A percentile compares a stretch with the other conserved stretches of the same genome.
Evolutionary conservation across 1,139 yeast genomes (phyloP).

Genomic region (Blastobotrys aristatus): DNA sequence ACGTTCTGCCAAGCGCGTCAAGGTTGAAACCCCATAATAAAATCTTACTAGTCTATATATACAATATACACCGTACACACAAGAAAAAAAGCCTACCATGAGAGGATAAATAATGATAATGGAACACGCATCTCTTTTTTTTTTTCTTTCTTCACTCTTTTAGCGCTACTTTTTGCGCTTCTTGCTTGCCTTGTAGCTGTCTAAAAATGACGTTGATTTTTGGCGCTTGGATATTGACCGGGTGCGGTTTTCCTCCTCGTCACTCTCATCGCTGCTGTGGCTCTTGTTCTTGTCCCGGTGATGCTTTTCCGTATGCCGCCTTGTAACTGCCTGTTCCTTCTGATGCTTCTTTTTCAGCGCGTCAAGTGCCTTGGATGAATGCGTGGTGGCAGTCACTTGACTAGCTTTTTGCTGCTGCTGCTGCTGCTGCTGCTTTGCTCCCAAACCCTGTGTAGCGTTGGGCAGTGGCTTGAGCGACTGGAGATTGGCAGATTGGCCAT

Average conservation of each 20-base stretch:
- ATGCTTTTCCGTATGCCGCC: neutral
- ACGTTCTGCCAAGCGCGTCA: slow-evolving; percentile 7
- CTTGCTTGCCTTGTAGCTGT: slow-evolving; percentile 21
- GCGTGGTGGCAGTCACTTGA: slow-evolving; percentile 1
- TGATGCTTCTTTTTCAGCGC: slow-evolving; percentile 11
- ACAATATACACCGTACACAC: no score
- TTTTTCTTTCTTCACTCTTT: no score
- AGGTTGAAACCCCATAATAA: neutral
- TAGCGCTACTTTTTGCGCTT: slow-evolving; percentile 15
- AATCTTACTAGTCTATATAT: no score
- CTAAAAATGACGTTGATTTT: slow-evolving; percentile 17
- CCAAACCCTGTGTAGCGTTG: slow-evolving; percentile 22
- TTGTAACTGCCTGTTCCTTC: neutral
- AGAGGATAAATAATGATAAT: no score
- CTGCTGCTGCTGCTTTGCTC: slow-evolving; percentile 14
- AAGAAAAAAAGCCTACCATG: no score
- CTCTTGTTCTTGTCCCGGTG: neutral
- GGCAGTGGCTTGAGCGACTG: slow-evolving; percentile 17
- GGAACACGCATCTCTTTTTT: no score
- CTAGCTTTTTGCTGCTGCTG: no score
- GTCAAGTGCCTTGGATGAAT: slow-evolving; percentile 13
- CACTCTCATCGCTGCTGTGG: slow-evolving; percentile 15
- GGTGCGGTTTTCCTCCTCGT: neutral
- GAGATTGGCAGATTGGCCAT: neutral
- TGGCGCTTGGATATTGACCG: slow-evolving; percentile 6